phyloP scores from a whole-genome alignment of 176 grass and related monocot species.

The Avena insularis region DNA sequence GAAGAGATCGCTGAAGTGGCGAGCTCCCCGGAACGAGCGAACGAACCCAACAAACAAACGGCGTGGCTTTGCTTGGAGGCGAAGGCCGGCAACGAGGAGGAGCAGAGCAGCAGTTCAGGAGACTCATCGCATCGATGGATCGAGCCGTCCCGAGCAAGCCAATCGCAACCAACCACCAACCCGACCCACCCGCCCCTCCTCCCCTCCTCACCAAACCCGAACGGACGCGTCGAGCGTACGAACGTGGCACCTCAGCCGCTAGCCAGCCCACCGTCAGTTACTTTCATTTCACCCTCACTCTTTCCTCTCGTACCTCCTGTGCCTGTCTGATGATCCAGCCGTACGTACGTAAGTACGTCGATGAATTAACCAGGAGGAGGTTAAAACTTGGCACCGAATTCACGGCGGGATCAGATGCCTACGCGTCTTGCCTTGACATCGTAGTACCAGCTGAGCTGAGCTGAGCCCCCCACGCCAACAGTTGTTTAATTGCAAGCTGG shows the following conservation, averaged over 20 bases:
- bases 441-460: neutral
- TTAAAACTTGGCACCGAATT: neutral
- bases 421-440: no score
- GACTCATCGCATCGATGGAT: neutral
- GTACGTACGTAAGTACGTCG: neutral
- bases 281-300: slow-evolving; percentile 9
- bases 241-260: slow-evolving; percentile 1
- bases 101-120: neutral
- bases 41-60: neutral
- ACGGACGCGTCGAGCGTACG: slow-evolving; percentile 3
- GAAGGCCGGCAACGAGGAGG: slow-evolving; percentile 47
- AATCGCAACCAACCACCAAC: slow-evolving; percentile 47
- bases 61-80: slow-evolving; percentile 56
- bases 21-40: neutral
- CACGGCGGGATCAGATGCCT: neutral
- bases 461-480: neutral
- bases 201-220: slow-evolving; percentile 12
- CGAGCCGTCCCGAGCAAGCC: slow-evolving; percentile 49
- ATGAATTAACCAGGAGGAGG: neutral
- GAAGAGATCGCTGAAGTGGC: neutral
- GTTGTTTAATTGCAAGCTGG: slow-evolving; percentile 27
- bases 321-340: neutral
- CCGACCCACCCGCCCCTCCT: slow-evolving; percentile 12
- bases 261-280: neutral
- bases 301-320: neutral